Evolutionary conservation across 2,329 filamentous ascomycete species (phyloP).

Genomic region (Pseudogymnoascus sp.): DNA sequence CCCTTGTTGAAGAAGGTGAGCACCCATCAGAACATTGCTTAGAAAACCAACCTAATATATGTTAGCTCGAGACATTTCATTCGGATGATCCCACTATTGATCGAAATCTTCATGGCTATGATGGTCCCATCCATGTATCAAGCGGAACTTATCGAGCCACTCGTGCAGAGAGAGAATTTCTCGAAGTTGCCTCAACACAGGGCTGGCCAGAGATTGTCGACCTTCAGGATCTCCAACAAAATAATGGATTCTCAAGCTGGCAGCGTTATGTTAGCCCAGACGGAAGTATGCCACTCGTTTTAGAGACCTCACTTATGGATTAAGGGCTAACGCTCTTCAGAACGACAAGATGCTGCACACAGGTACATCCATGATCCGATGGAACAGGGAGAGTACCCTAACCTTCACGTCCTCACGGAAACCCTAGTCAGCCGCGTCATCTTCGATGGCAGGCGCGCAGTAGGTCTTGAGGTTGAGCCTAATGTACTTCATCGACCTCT

Average conservation of each 20-base stretch:
- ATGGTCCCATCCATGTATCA: slow-evolving; percentile 49
- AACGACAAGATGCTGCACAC: slow-evolving; percentile 50
- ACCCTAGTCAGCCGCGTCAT: slow-evolving; percentile 48
- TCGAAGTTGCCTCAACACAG: slow-evolving; percentile 38
- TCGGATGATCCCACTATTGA: slow-evolving; percentile 17
- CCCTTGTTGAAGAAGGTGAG: slow-evolving; percentile 42
- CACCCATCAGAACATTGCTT: slow-evolving; percentile 20
- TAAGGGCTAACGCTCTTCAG: not conserved
- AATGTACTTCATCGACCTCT: slow-evolving; percentile 36
- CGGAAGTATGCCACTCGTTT: slow-evolving; percentile 27
- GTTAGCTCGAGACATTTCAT: slow-evolving; percentile 44
- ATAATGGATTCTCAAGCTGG: slow-evolving; percentile 33
- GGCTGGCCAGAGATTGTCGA: slow-evolving; percentile 47
- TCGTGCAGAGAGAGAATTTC: slow-evolving; percentile 40
- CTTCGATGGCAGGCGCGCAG: slow-evolving; percentile 45
- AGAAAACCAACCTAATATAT: slow-evolving; percentile 14
- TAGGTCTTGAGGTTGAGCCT: slow-evolving; percentile 51
- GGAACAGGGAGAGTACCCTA: slow-evolving; percentile 41
- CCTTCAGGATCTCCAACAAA: slow-evolving; percentile 40
- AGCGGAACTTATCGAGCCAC: slow-evolving; percentile 37
- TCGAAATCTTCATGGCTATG: slow-evolving; percentile 38
- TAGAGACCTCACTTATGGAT: not conserved
- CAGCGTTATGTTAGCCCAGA: slow-evolving; percentile 41
- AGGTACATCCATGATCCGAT: slow-evolving; percentile 46
- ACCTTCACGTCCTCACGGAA: slow-evolving; percentile 51